Percentiles rank a stretch among this genome's conserved stretches.
These are phyloP conservation scores for Cynanchum wilfordii DNA, from an alignment of 257 asterid genomes.

Conservation along the genomic window DNA sequence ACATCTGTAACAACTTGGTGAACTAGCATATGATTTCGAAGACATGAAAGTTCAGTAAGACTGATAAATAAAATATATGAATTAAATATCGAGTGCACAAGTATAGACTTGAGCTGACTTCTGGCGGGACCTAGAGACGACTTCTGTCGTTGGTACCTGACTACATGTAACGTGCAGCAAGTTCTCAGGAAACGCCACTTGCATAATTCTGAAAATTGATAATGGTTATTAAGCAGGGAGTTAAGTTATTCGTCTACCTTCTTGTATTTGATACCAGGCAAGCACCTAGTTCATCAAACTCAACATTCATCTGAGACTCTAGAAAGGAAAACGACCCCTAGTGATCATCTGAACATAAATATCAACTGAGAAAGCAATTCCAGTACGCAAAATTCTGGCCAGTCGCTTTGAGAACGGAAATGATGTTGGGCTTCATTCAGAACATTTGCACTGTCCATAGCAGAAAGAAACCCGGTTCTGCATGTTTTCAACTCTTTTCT, in stretches of 20 bases:
- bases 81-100: neutral
- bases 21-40: neutral
- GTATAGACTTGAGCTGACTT: neutral
- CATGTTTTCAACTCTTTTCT: neutral
- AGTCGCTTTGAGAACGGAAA: neutral
- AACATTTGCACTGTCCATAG: neutral
- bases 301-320: neutral
- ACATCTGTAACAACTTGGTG: neutral
- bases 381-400: neutral
- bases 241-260: neutral
- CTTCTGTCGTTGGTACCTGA: neutral
- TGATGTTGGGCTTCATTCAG: neutral
- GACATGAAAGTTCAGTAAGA: neutral
- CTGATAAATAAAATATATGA: too few relatives aligned
- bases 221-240: neutral
- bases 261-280: neutral
- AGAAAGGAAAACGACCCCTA: neutral
- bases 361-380: neutral
- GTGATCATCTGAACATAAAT: neutral
- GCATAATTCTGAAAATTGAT: neutral
- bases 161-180: neutral
- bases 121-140: neutral
- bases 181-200: neutral
- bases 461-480: neutral
- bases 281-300: constrained; percentile 1